Evolutionary conservation across 1,284 basidiomycete genomes (phyloP).

Genomic region (Rhodotorula sp.): DNA sequence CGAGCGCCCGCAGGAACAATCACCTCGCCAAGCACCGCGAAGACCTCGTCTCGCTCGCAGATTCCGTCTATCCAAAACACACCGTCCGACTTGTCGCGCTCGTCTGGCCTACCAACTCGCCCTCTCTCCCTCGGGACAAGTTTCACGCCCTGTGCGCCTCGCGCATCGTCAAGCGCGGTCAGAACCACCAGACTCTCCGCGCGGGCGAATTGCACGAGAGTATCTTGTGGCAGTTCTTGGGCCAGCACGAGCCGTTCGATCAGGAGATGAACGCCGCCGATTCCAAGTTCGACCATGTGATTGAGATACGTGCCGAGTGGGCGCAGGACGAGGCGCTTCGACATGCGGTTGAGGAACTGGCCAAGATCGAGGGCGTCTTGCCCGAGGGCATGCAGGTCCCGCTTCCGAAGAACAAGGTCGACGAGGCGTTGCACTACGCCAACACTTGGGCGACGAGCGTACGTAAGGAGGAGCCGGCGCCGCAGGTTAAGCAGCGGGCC

Average conservation of each 20-base stretch:
- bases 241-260: constrained; percentile 63
- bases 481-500: constrained; percentile 46
- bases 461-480: constrained; percentile 39
- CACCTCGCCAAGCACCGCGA: constrained; percentile 74
- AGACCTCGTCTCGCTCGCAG: constrained; percentile 55
- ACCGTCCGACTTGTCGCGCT: constrained; percentile 71
- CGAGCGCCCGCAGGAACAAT: constrained; percentile 65
- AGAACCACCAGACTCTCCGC: constrained; percentile 76
- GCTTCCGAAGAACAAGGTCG: constrained; percentile 55
- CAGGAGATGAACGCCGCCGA: constrained; percentile 47
- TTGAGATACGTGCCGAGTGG: constrained; percentile 65
- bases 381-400: constrained; percentile 52
- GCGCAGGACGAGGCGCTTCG: constrained; percentile 59
- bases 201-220: constrained; percentile 65
- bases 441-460: constrained; percentile 53
- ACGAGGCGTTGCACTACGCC: constrained; percentile 60
- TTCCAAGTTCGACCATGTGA: constrained; percentile 59
- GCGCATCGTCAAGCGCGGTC: constrained; percentile 69
- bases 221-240: constrained; percentile 77
- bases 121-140: constrained; percentile 54
- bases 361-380: constrained; percentile 46
- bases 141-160: constrained; percentile 73
- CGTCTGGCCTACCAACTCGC: constrained; percentile 66
- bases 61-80: constrained; percentile 45
- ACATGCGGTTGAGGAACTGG: constrained; percentile 62